Evolutionary conservation across 352 stramenopile genomes (phyloP).

Genomic region (Phytophthora uliginosa): DNA sequence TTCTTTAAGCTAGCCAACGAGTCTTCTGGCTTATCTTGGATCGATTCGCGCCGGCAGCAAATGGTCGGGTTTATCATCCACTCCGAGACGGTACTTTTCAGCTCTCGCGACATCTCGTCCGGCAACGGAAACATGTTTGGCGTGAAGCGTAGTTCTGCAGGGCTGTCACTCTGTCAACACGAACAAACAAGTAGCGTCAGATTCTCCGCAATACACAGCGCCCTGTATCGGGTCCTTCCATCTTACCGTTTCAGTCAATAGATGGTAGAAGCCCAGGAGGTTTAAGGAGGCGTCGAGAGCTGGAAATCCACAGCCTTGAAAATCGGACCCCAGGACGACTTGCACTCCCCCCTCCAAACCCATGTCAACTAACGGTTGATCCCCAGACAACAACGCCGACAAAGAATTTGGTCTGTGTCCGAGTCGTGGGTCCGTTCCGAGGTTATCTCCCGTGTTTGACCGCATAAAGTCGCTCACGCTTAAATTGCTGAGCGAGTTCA

Average conservation of each 20-base stretch:
- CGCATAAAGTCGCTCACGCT: slow-evolving; percentile 55
- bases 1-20: slow-evolving; percentile 44
- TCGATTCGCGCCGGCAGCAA: slow-evolving; percentile 16
- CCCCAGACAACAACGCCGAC: slow-evolving; percentile 46
- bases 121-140: slow-evolving; percentile 71
- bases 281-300: slow-evolving; percentile 57
- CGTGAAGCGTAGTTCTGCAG: slow-evolving; percentile 58
- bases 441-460: slow-evolving; percentile 9
- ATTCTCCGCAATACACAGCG: not conserved
- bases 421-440: not conserved
- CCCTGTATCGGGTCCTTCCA: not conserved
- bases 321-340: slow-evolving; percentile 61
- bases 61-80: slow-evolving; percentile 41
- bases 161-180: slow-evolving; percentile 27
- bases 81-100: slow-evolving; percentile 43
- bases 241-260: slow-evolving; percentile 40
- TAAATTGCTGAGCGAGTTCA: slow-evolving; percentile 65
- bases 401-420: slow-evolving; percentile 24
- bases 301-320: slow-evolving; percentile 70
- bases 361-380: slow-evolving; percentile 30
- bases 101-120: slow-evolving; percentile 68
- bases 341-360: slow-evolving; percentile 33
- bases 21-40: slow-evolving; percentile 5
- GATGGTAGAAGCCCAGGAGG: slow-evolving; percentile 71
- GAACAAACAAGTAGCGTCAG: not conserved